These are phyloP conservation scores for Gastrodia elata DNA, from an alignment of 106 monocot genomes.

Conservation along the genomic window DNA sequence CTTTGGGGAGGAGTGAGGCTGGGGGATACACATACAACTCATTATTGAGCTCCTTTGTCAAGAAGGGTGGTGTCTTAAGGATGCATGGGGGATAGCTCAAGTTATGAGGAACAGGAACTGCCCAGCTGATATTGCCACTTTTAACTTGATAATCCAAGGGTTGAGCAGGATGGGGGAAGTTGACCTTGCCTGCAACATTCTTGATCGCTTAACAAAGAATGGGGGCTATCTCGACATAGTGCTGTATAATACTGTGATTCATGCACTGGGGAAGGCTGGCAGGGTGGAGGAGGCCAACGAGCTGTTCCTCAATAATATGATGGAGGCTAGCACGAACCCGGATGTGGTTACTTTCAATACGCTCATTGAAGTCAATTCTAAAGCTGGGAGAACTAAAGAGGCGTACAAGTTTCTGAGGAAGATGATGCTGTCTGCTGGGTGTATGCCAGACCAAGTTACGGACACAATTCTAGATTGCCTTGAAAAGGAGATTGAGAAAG, in stretches of 20 bases:
- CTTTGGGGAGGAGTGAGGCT: slow-evolving; percentile 32
- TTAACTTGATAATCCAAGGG: slow-evolving; percentile 80
- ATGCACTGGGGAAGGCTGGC: slow-evolving; percentile 69
- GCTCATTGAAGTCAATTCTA: slow-evolving; percentile 85
- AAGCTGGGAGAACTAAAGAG: slow-evolving; percentile 64
- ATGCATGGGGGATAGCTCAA: slow-evolving; percentile 81
- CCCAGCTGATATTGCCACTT: slow-evolving; percentile 76
- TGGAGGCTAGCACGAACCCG: slow-evolving; percentile 52
- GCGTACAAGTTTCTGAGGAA: slow-evolving; percentile 69
- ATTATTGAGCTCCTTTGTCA: slow-evolving; percentile 75
- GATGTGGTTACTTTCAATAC: slow-evolving; percentile 96
- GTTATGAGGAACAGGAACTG: slow-evolving; percentile 60
- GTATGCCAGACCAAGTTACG: slow-evolving; percentile 80
- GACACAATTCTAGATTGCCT: slow-evolving; percentile 90
- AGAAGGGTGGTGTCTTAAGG: slow-evolving; percentile 77
- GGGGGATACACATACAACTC: slow-evolving; percentile 77
- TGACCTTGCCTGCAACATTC: slow-evolving; percentile 43
- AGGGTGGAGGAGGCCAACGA: slow-evolving; percentile 58
- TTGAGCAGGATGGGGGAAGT: slow-evolving; percentile 71
- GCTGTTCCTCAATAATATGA: slow-evolving; percentile 66
- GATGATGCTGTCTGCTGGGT: slow-evolving; percentile 81
- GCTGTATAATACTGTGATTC: slow-evolving; percentile 88
- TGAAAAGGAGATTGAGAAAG: slow-evolving; percentile 71
- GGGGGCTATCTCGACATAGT: slow-evolving; percentile 79
- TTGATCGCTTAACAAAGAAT: slow-evolving; percentile 56